Evolutionary conservation across 106 monocot genomes (phyloP).

Genomic region (Alisma plantagoaquatica): DNA sequence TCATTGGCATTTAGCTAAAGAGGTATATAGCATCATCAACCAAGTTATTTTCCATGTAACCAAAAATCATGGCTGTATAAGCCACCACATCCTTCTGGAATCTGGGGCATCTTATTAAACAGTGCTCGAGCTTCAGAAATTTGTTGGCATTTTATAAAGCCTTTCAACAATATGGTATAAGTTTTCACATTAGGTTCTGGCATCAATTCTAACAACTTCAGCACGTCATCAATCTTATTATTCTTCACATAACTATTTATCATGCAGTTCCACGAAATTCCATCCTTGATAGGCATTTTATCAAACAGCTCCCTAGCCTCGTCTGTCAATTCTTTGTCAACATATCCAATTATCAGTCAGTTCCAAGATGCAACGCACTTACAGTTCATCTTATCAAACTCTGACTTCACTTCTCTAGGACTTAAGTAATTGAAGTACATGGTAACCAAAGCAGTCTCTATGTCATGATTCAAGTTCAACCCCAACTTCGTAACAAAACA

Average conservation of each 20-base stretch:
- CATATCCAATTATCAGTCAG: slow-evolving; percentile 33
- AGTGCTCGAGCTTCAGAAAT: slow-evolving; percentile 21
- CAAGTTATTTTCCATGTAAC: slow-evolving; percentile 21
- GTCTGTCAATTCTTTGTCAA: slow-evolving; percentile 24
- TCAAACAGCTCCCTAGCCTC: slow-evolving; percentile 43
- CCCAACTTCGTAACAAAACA: slow-evolving; percentile 39
- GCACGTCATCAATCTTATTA: slow-evolving; percentile 18
- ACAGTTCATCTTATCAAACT: slow-evolving; percentile 28
- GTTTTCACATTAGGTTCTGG: slow-evolving; percentile 21
- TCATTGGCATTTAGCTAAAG: slow-evolving; percentile 20
- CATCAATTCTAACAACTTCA: slow-evolving; percentile 25
- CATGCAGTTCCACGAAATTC: slow-evolving; percentile 34
- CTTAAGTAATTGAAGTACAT: slow-evolving; percentile 40
- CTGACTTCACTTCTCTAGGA: slow-evolving; percentile 22
- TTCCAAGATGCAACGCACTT: slow-evolving; percentile 45
- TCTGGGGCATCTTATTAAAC: slow-evolving; percentile 21
- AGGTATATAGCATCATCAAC: slow-evolving; percentile 20
- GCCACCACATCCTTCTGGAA: slow-evolving; percentile 30
- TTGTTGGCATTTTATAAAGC: slow-evolving; percentile 18
- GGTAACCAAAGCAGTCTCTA: slow-evolving; percentile 31
- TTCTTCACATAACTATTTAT: slow-evolving; percentile 24
- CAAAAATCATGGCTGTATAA: slow-evolving; percentile 30
- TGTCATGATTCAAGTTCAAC: slow-evolving; percentile 19
- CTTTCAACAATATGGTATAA: slow-evolving; percentile 21
- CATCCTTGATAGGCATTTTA: slow-evolving; percentile 29